These are phyloP conservation scores for Sporothrix mexicana DNA, from an alignment of 2,329 filamentous ascomycete species.

Conservation along the genomic window DNA sequence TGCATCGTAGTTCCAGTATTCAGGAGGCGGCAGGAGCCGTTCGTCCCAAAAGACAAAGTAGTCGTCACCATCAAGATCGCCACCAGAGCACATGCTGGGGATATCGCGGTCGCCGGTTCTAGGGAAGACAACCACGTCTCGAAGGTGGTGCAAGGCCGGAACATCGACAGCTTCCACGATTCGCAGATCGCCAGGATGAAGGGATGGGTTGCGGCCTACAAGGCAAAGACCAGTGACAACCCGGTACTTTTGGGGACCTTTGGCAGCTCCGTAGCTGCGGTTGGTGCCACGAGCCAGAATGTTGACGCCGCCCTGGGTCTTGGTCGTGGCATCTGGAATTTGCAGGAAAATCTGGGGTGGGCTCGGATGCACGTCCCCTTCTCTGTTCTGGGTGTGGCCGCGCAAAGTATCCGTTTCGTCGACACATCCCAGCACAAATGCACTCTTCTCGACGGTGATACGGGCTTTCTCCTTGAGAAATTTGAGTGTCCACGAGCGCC, in stretches of 20 bases:
- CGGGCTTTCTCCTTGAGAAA: constrained; percentile 90
- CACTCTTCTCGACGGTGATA: constrained; percentile 80
- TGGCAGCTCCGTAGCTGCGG: background rate
- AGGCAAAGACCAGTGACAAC: constrained; percentile 79
- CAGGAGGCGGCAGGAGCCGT: constrained; percentile 65
- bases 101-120: constrained; percentile 61
- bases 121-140: constrained; percentile 87
- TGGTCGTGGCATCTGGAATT: constrained; percentile 58
- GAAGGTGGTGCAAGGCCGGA: constrained; percentile 73
- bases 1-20: constrained; percentile 69
- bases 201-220: constrained; percentile 87
- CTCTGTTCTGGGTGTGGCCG: constrained; percentile 61
- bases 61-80: constrained; percentile 94
- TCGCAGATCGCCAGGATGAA: constrained; percentile 91
- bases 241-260: constrained; percentile 52
- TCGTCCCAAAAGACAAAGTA: constrained; percentile 93
- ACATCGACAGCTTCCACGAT: constrained; percentile 84
- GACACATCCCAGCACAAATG: constrained; percentile 84
- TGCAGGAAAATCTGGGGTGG: constrained; percentile 92
- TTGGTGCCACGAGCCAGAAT: constrained; percentile 18
- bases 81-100: constrained; percentile 93
- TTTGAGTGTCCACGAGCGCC: constrained; percentile 89
- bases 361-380: constrained; percentile 54
- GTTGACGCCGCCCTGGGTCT: constrained; percentile 50
- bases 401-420: constrained; percentile 80